Conservation (phyloP, 2,329 filamentous ascomycete species). For the Amphichorda felina region DNA sequence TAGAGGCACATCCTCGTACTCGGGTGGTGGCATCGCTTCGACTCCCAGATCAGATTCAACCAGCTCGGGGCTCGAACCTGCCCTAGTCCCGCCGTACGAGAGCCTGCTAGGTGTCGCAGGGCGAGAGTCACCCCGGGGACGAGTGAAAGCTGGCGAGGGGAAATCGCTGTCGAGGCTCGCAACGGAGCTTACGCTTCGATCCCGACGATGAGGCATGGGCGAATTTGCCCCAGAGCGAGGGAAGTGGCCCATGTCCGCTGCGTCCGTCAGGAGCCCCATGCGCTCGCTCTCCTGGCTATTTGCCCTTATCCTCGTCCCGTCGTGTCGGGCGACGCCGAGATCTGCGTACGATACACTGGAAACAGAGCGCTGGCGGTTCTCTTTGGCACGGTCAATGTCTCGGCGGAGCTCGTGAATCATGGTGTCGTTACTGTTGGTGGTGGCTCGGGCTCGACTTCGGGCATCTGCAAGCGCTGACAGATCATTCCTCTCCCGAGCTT, state of each 20-base stretch:
- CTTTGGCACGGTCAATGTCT: constrained; percentile 43
- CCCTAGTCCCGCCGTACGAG: constrained; percentile 18
- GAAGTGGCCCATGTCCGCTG: constrained; percentile 46
- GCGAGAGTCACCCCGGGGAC: constrained; percentile 29
- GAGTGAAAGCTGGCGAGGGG: constrained; percentile 22
- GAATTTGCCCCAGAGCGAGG: constrained; percentile 20
- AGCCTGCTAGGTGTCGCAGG: constrained; percentile 25
- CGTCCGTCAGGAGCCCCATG: constrained; percentile 58
- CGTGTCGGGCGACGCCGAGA: constrained; percentile 63
- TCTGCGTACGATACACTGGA: constrained; percentile 69
- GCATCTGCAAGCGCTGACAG: constrained; percentile 55
- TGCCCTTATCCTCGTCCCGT: constrained; percentile 63
- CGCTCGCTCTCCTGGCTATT: constrained; percentile 64
- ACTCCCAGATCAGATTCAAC: constrained; percentile 38
- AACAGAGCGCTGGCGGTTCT: constrained; percentile 52
- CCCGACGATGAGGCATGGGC: constrained; percentile 25
- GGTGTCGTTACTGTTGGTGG: constrained; percentile 35
- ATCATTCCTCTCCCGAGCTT: constrained; percentile 64
- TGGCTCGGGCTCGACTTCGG: constrained; percentile 40
- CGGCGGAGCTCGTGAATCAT: constrained; percentile 46
- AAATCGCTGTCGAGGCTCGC: constrained; percentile 40
- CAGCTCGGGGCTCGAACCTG: constrained; percentile 40
- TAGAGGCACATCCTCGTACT: constrained; percentile 38
- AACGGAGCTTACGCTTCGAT: constrained; percentile 39
- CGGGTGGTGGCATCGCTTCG: constrained; percentile 36